These are phyloP conservation scores for Citrus medica DNA, from an alignment of 345 rosid genomes.

Conservation along the genomic window DNA sequence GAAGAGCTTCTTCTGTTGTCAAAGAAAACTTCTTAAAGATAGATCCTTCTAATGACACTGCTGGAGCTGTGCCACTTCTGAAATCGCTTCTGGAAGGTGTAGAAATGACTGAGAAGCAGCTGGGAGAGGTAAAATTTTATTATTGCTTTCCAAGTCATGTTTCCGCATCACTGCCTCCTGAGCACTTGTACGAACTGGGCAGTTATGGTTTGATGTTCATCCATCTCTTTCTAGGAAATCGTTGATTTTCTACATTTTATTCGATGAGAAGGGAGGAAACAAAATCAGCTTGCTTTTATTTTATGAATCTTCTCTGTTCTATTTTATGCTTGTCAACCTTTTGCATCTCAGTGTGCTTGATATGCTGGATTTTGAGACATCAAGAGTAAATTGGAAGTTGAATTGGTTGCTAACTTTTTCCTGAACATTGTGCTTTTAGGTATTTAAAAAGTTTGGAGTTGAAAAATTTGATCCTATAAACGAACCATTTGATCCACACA, in stretches of 20 bases:
- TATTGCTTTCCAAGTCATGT: neutral
- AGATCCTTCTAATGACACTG: constrained; percentile 53
- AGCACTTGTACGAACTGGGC: neutral
- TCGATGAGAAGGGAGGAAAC: neutral
- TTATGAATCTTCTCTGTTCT: neutral
- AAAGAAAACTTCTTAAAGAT: constrained; percentile 71
- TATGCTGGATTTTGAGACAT: neutral
- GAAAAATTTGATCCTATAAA: constrained; percentile 71
- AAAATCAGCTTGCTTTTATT: neutral
- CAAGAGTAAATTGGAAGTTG: neutral
- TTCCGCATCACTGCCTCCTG: neutral
- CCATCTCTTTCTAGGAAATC: neutral
- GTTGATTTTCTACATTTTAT: neutral
- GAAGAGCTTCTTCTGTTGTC: constrained; percentile 84
- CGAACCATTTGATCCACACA: constrained; percentile 88
- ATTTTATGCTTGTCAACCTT: neutral
- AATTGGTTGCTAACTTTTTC: constrained; percentile 11
- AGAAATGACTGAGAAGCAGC: constrained; percentile 97
- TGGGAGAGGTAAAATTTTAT: constrained; percentile 51
- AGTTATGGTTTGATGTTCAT: neutral
- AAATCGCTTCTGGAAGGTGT: constrained; percentile 89
- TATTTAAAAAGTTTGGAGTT: constrained; percentile 68
- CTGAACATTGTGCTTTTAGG: constrained; percentile 35
- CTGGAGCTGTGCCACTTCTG: constrained; percentile 63
- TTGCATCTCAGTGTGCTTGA: neutral